phyloP scores from a whole-genome alignment of 1,139 yeast genomes.

The Sugiyamaella sp. region DNA sequence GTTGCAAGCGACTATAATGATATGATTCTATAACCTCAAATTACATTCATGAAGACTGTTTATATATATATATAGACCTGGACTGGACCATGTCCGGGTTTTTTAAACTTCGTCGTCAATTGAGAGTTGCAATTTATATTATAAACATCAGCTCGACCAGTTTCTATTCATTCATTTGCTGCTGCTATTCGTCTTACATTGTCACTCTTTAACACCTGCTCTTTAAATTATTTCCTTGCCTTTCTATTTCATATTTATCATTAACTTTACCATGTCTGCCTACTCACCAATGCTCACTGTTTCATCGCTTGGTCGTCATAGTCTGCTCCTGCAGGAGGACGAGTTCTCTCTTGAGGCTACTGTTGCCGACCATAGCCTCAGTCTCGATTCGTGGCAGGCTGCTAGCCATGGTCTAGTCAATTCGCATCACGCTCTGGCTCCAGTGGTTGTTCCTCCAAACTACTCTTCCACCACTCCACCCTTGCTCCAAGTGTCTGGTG shows the following conservation, averaged over 20 bases:
- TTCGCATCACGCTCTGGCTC: constrained; percentile 3
- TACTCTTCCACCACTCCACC: constrained; percentile 18
- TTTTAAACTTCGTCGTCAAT: constrained; percentile 2
- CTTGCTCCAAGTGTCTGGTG: constrained; percentile 12
- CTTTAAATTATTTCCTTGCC: background rate
- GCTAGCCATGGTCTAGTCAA: background rate
- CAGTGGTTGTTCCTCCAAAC: background rate
- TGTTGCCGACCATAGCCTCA: constrained; percentile 1
- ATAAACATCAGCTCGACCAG: background rate
- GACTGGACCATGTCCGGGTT: background rate
- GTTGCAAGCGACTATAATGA: constrained; percentile 3
- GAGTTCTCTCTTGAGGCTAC: constrained; percentile 2
- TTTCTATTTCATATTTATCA: background rate
- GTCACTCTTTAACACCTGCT: background rate
- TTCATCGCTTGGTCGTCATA: constrained; percentile 17
- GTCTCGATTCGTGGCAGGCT: constrained; percentile 10
- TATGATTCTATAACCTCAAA: background rate
- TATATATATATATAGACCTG: constrained; percentile 7
- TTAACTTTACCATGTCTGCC: constrained; percentile 9
- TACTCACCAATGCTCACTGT: constrained; percentile 8
- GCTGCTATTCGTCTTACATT: background rate
- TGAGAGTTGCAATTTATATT: background rate
- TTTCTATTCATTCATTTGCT: background rate
- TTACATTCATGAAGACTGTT: background rate
- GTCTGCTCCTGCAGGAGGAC: constrained; percentile 15